A percentile compares a stretch with the other conserved stretches of the same genome.
phyloP scores from a whole-genome alignment of 495 filamentous ascomycete genomes.

The Baudoinia panamericana region DNA sequence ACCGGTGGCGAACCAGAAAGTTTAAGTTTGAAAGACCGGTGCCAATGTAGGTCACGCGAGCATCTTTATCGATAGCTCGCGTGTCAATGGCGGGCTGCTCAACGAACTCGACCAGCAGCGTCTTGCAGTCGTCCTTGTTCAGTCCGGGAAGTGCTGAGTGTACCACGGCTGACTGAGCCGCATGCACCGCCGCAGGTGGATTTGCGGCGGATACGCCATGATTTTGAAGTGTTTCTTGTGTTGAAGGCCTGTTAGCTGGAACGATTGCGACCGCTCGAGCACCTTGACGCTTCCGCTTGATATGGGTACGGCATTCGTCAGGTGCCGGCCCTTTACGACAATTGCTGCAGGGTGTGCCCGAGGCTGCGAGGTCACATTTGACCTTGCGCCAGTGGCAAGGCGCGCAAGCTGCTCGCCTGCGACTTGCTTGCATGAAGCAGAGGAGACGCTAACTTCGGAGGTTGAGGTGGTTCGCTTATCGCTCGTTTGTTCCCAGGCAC shows the following conservation, averaged over 20 bases:
- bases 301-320: neutral
- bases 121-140: neutral
- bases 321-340: neutral
- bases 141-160: neutral
- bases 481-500: too few relatives aligned
- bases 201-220: neutral
- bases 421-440: neutral
- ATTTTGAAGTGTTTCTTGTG: neutral
- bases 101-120: neutral
- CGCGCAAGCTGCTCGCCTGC: neutral
- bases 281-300: neutral
- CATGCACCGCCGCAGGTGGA: neutral
- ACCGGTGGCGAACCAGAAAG: neutral
- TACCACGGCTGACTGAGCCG: neutral
- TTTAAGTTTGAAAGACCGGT: neutral
- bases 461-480: too few relatives aligned
- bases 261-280: neutral
- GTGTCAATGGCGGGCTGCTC: neutral
- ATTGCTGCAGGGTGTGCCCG: neutral
- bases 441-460: too few relatives aligned
- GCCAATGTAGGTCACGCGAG: neutral
- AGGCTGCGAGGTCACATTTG: neutral
- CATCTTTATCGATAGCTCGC: neutral
- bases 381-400: neutral
- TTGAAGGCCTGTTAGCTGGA: neutral